Evolutionary conservation across 495 filamentous ascomycete species (phyloP), one percentile per base, ranked within the genome.

Genomic region (Hypoxylon lenormandii): DNA sequence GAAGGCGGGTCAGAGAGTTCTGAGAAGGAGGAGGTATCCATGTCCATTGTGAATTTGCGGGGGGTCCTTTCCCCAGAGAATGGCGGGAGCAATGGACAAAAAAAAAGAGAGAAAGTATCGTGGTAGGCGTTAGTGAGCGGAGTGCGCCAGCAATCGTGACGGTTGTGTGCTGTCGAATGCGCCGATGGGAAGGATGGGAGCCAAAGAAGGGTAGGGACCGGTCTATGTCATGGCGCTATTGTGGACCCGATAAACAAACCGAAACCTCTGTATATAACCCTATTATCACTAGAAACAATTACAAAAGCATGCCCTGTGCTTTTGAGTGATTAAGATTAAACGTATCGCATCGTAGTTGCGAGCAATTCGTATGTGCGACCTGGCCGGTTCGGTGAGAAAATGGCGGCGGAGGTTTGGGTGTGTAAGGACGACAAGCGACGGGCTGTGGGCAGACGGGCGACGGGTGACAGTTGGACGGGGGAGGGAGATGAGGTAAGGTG

Each of bases 1-100:
- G 73, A 72, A 10, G 73, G 65, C 45, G 74, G 74, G 26, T 72
- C 64, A 49, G 76, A 72, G 18, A 71, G 68, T n/a, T 72, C 55
- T 3, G 71, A 70, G 42, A 65, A 60, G 40, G 64, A 65, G 33
- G 69, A 70, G 49, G 54, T 64, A 60, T 72, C 72, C 59, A 68
- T 60, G 22, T 72, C 69, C 62, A 71, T 71, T 46, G 15, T 58
- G n/a, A 19, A 47, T 67, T 11, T 36, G 53, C 42, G 55, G 53
- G 18, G 5, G 13, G 15, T 53, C n/a, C 53, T 46, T 19, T 42
- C 36, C 28, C 36, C 40, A 65, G 54, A n/a, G 37, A 13, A 37
- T 3, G 50, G 8, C 36, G 11, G 30, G 6, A 8, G 18, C 8
- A 42, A 56, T 21, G 51, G 40, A 57, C 38, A 23, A 16, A 47